Conservation (phyloP, 2,329 filamentous ascomycete species). For the Aspergillus pseudoviridinutans region DNA sequence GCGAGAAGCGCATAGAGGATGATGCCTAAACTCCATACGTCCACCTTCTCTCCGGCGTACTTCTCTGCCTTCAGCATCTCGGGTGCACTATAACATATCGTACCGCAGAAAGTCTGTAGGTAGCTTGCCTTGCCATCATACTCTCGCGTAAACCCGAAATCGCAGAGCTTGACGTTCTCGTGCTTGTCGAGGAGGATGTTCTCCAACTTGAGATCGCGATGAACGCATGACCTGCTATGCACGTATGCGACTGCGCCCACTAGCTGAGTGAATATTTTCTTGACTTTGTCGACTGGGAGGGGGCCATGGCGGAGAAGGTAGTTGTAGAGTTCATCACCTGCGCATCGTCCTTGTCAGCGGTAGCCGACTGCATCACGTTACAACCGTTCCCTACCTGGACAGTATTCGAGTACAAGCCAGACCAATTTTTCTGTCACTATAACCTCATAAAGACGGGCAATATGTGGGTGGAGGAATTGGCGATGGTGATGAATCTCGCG, state of each 20-base stretch:
- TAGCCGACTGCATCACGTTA: background rate
- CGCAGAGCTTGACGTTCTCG: constrained; percentile 94
- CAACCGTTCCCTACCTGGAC: constrained; percentile 61
- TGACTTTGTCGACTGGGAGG: constrained; percentile 78
- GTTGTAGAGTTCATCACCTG: constrained; percentile 95
- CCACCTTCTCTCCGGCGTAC: constrained; percentile 95
- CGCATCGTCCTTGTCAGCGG: constrained; percentile 8
- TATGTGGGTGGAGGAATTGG: constrained; percentile 96
- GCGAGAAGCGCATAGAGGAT: constrained; percentile 82
- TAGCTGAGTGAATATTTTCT: constrained; percentile 93
- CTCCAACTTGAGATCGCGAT: constrained; percentile 93
- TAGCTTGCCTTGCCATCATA: constrained; percentile 95
- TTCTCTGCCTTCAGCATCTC: constrained; percentile 99
- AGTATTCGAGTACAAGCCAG: constrained; percentile 96
- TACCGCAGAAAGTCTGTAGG: constrained; percentile 95
- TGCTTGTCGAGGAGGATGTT: constrained; percentile 95
- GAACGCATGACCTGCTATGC: constrained; percentile 90
- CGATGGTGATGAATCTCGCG: constrained; percentile 98
- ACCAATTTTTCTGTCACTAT: constrained; percentile 94
- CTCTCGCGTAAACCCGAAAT: constrained; percentile 96
- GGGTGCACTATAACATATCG: constrained; percentile 93
- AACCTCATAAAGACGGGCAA: constrained; percentile 93
- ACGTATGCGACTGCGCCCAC: constrained; percentile 94
- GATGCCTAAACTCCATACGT: constrained; percentile 95
- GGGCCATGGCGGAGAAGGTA: constrained; percentile 85